Conservation (phyloP, 768 basidiomycete species). For the Hydnomerulius pinastri region DNA sequence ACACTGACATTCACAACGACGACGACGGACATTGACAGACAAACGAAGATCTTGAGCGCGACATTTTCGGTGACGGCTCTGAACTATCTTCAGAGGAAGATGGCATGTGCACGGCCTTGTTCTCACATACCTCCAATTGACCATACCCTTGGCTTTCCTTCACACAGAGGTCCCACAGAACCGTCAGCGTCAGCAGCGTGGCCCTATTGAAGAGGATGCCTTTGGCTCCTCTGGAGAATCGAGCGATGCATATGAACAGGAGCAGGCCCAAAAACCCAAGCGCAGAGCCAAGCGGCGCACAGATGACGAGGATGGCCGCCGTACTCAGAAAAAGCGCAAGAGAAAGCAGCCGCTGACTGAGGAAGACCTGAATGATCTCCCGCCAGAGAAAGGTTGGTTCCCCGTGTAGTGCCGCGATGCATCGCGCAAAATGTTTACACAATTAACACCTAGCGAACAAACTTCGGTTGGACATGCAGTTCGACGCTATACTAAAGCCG, state of each 20-base stretch:
- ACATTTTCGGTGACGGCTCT: conserved; percentile 84
- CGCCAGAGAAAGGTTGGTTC: conserved; percentile 73
- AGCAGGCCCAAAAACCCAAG: conserved; percentile 28
- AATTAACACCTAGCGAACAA: conserved; percentile 58
- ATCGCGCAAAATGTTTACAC: neutral
- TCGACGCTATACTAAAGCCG: conserved; percentile 85
- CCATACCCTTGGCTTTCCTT: neutral
- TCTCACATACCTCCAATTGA: neutral
- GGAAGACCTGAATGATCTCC: conserved; percentile 65
- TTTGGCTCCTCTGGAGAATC: conserved; percentile 42
- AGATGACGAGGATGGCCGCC: conserved; percentile 42
- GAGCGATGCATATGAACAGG: conserved; percentile 56
- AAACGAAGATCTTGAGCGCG: conserved; percentile 52
- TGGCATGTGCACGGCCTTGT: conserved; percentile 22
- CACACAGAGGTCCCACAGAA: conserved; percentile 44
- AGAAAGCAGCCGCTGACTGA: conserved; percentile 59
- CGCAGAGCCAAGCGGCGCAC: conserved; percentile 39
- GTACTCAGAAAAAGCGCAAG: conserved; percentile 54
- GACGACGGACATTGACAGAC: too few species aligned
- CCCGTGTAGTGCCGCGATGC: neutral
- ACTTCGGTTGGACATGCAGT: conserved; percentile 74
- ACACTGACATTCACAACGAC: neutral
- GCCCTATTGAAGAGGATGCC: conserved; percentile 35
- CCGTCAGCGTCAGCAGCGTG: conserved; percentile 36
- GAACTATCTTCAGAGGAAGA: conserved; percentile 82